Percentiles rank a stretch among this genome's conserved stretches.
Evolutionary conservation across 768 basidiomycete genomes (phyloP).

Genomic region (Serendipita sp.): DNA sequence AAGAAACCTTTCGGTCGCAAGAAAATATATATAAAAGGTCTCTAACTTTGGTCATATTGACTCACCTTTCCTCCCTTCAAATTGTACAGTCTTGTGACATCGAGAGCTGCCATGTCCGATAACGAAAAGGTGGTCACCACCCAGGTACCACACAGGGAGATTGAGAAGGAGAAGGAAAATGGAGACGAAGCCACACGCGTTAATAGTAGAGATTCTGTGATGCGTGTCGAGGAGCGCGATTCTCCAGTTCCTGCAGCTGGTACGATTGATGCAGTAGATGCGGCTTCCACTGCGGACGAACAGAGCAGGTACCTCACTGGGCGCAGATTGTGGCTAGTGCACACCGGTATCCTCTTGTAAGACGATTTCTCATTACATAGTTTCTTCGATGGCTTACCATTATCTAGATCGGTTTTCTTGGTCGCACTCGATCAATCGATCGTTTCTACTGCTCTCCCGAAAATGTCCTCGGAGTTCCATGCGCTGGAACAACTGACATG

Average conservation of each 20-base stretch:
- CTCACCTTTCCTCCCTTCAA: too few relatives aligned
- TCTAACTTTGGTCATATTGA: too few relatives aligned
- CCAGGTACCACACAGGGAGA: not conserved
- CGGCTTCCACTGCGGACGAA: not conserved
- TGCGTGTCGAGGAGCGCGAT: not conserved
- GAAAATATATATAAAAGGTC: too few relatives aligned
- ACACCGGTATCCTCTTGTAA: not conserved
- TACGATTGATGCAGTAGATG: not conserved
- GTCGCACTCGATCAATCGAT: conserved; percentile 18
- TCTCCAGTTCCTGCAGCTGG: not conserved
- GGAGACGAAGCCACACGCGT: conserved; percentile 1
- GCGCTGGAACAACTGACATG: conserved; percentile 8
- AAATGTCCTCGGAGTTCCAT: conserved; percentile 10
- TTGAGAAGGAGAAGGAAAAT: not conserved
- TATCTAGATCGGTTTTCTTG: conserved; percentile 6
- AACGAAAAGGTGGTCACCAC: not conserved
- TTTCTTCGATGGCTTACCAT: not conserved
- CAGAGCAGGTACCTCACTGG: not conserved
- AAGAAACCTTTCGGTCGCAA: too few relatives aligned
- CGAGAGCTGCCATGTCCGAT: not conserved
- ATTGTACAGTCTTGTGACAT: too few relatives aligned
- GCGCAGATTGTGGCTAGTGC: not conserved
- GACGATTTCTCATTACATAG: not conserved
- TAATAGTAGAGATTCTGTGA: not conserved
- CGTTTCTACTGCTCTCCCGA: conserved; percentile 14